These are phyloP conservation scores for Litchi chinensis DNA, from an alignment of 345 rosid genomes.

Conservation along the genomic window DNA sequence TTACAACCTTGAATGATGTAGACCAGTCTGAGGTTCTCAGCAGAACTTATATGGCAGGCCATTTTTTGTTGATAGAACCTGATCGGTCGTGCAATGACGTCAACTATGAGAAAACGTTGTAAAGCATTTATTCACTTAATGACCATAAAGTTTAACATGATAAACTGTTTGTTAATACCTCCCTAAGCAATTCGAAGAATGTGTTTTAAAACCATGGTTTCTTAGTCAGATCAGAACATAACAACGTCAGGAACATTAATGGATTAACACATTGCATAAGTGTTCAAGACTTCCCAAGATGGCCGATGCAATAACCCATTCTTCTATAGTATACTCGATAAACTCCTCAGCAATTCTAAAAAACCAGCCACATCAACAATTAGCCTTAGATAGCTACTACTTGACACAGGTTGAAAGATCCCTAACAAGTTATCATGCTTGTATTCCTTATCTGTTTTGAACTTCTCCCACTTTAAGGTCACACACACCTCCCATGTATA, in stretches of 20 bases:
- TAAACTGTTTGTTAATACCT: background rate
- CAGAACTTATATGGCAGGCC: background rate
- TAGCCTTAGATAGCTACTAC: background rate
- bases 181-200: background rate
- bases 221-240: constrained; percentile 1
- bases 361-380: background rate
- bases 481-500: background rate
- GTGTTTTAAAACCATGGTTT: background rate
- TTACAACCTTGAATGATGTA: background rate
- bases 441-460: background rate
- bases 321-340: background rate
- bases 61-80: background rate
- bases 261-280: background rate
- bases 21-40: background rate
- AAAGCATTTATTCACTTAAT: background rate
- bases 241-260: background rate
- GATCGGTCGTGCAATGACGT: background rate
- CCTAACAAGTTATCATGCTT: background rate
- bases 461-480: background rate
- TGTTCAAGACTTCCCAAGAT: background rate
- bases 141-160: background rate
- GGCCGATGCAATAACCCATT: background rate
- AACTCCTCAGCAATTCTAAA: background rate
- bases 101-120: background rate
- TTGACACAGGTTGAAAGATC: background rate